Conservation (phyloP, 202 grass and related monocot species). For the Elaeis oleifera region DNA sequence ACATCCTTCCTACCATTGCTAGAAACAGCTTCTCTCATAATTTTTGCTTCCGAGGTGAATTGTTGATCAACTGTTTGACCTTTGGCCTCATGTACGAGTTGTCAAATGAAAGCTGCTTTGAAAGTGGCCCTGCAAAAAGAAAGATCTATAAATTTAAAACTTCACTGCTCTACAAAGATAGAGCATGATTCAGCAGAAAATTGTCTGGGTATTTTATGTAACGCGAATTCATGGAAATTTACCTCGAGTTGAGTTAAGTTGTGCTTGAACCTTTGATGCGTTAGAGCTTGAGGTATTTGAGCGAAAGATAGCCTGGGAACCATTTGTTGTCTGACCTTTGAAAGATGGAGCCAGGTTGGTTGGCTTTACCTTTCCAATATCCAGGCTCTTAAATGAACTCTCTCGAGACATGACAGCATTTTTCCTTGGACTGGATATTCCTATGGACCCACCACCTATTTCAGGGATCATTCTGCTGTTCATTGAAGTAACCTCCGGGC, state of each 20-base stretch:
- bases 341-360: conserved; percentile 26
- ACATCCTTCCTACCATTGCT: background rate
- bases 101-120: conserved; percentile 12
- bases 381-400: conserved; percentile 46
- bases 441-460: conserved; percentile 13
- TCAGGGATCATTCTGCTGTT: conserved; percentile 1
- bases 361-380: conserved; percentile 29
- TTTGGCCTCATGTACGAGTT: conserved; percentile 8
- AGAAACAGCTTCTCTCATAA: conserved; percentile 20
- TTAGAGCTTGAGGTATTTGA: conserved; percentile 49
- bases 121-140: conserved; percentile 10
- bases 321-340: conserved; percentile 35
- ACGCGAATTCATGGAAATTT: conserved; percentile 21
- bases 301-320: conserved; percentile 39
- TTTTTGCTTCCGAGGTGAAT: conserved; percentile 15
- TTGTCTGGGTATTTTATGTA: conserved; percentile 6
- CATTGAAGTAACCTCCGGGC: conserved; percentile 20
- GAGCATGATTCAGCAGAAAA: conserved; percentile 5
- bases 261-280: conserved; percentile 37
- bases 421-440: conserved; percentile 43
- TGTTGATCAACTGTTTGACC: conserved; percentile 7
- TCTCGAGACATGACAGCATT: conserved; percentile 37
- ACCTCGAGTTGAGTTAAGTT: conserved; percentile 62
- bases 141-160: conserved; percentile 14
- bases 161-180: background rate